Conservation (phyloP, 169 alveolate species). For the Pseudocohnilembus persalinus region DNA sequence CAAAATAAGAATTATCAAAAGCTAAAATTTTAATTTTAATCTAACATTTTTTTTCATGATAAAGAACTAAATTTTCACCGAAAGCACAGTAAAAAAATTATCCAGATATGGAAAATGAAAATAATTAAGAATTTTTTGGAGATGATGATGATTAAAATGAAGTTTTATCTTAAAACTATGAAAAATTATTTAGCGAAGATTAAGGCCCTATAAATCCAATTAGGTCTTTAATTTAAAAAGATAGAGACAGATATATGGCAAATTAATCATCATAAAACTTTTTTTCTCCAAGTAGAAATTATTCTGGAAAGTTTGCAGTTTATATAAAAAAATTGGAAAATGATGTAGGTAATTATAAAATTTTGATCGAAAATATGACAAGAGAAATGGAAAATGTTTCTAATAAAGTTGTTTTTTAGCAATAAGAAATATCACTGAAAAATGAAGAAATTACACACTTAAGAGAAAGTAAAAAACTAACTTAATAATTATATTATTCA, state of each 20-base stretch:
- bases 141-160: not conserved
- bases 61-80: too few species aligned
- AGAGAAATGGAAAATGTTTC: not conserved
- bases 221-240: not conserved
- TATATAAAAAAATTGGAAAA: not conserved
- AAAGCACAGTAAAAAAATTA: too few species aligned
- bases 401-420: not conserved
- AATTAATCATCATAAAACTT: too few species aligned
- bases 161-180: not conserved
- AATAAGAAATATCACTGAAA: not conserved
- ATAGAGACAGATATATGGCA: too few species aligned
- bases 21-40: too few species aligned
- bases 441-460: too few species aligned
- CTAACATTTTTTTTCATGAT: too few species aligned
- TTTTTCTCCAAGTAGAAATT: not conserved
- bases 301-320: not conserved
- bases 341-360: not conserved
- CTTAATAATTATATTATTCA: too few species aligned
- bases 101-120: too few species aligned
- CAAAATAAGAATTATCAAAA: too few species aligned
- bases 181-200: not conserved
- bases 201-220: not conserved
- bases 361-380: not conserved
- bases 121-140: too few species aligned
- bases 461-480: too few species aligned